Evolutionary conservation across 352 stramenopile genomes (phyloP), one percentile per base, ranked within the genome.

Genomic region (Pythium pyrilobum): DNA sequence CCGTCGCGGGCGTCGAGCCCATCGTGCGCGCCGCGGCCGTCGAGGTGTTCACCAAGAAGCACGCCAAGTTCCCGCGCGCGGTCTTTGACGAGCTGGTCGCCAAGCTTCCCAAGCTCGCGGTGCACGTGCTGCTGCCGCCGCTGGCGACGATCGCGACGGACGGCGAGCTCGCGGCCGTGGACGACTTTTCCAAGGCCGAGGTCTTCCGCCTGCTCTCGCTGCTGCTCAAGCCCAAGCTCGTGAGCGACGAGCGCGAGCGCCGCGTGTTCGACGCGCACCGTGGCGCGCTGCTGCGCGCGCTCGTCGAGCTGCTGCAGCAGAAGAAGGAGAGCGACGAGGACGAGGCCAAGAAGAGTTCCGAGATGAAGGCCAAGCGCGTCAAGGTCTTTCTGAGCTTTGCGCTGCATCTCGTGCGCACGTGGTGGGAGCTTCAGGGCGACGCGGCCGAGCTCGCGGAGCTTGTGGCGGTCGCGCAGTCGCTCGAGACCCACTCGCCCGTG

Each of bases 21-120:
- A 51, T 45, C 23, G 43, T 89, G 18, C 44, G 37, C 7, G 24
- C 51, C 9, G 69, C 67, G 0, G 70, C 83, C 1, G 29, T 69
- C 6, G 76, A 90, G 27, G 58, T 77, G 11, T 87, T 92, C 58
- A 91, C 81, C 13, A 92, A 92, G 72, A 92, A 92, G 60, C 81
- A 92, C 63, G 67, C 71, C 43, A 77, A 79, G 38, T 89, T 95
- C 61, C 84, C 85, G 12, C 76, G 71, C 45, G 64, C 52, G 5
- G 71, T 80, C 15, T 77, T 95, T 23, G 77, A 92, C 18, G 80
- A 92, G 39, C 68, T 95, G 11, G 41, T 80, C 47, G 65, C 57
- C 39, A 73, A 84, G 28, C 78, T 72, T 45, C 72, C 81, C n/a
- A 66, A 58, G 25, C 36, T 77, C 38, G 70, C 74, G 0, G 57